Percentiles rank a stretch among this genome's conserved stretches.
Evolutionary conservation across 495 filamentous ascomycete species (phyloP).

Genomic region (Talaromyces nanjingensis): DNA sequence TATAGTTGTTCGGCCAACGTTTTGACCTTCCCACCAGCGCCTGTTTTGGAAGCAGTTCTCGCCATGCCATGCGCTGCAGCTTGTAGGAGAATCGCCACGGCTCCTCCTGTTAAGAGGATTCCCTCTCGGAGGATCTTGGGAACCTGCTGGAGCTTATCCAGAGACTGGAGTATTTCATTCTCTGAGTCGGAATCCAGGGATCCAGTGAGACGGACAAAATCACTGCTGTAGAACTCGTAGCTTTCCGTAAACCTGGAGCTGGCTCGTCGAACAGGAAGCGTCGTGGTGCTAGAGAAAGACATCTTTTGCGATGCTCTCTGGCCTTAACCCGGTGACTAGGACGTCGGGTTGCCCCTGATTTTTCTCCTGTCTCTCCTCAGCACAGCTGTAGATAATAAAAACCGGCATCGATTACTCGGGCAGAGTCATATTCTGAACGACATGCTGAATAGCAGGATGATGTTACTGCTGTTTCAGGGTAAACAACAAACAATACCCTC

Average conservation of each 20-base stretch:
- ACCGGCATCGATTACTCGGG: not conserved
- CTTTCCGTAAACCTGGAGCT: slow-evolving; percentile 9
- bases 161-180: slow-evolving; percentile 17
- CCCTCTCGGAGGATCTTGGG: slow-evolving; percentile 37
- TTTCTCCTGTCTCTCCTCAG: not conserved
- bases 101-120: slow-evolving; percentile 31
- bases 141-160: slow-evolving; percentile 30
- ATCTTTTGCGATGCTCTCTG: not conserved
- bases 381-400: not conserved
- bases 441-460: not conserved
- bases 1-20: slow-evolving; percentile 28
- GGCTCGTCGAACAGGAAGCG: not conserved
- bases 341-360: not conserved
- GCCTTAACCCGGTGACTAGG: not conserved
- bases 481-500: not conserved
- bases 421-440: not conserved
- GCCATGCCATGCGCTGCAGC: slow-evolving; percentile 30
- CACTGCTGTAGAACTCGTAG: slow-evolving; percentile 8
- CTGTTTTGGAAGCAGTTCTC: slow-evolving; percentile 13
- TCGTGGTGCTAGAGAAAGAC: not conserved
- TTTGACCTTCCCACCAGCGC: slow-evolving; percentile 10
- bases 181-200: slow-evolving; percentile 4
- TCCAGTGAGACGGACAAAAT: slow-evolving; percentile 2
- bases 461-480: not conserved
- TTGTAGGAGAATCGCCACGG: slow-evolving; percentile 33